A percentile compares a stretch with the other conserved stretches of the same genome.
These are phyloP conservation scores for Scheffersomyces stipitis DNA, from an alignment of 805 yeast genomes.

Conservation along the genomic window DNA sequence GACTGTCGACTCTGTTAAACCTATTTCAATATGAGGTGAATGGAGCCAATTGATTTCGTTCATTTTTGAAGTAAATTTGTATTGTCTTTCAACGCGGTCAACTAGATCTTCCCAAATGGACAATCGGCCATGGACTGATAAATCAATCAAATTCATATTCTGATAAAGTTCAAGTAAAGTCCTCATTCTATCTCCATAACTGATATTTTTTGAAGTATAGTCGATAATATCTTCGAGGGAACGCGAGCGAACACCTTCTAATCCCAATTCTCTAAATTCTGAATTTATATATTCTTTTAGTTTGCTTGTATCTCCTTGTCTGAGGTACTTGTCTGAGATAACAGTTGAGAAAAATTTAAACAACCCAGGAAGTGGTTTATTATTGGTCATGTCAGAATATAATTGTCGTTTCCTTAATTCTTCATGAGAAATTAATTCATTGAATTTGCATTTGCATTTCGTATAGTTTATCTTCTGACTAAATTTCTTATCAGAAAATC, in stretches of 20 bases:
- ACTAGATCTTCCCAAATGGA: constrained; percentile 21
- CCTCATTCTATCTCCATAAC: not conserved
- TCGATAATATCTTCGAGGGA: not conserved
- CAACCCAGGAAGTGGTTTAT: constrained; percentile 5
- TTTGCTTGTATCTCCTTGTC: constrained; percentile 1
- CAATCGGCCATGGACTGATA: not conserved
- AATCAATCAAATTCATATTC: constrained; percentile 4
- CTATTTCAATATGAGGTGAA: constrained; percentile 11
- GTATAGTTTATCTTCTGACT: too few species aligned
- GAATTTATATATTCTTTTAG: constrained; percentile 6
- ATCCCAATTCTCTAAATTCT: not conserved
- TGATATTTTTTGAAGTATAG: too few species aligned
- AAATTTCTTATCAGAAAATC: constrained; percentile 10
- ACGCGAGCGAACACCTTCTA: not conserved
- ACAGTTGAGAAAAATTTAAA: constrained; percentile 9
- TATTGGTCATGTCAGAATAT: constrained; percentile 9
- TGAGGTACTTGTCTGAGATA: constrained; percentile 1
- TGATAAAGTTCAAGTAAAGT: not conserved
- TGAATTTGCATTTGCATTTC: constrained; percentile 14
- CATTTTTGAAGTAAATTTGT: constrained; percentile 20
- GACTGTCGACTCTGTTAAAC: constrained; percentile 11
- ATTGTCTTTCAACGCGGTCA: constrained; percentile 22
- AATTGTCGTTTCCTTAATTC: constrained; percentile 20
- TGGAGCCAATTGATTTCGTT: constrained; percentile 18
- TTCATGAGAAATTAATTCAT: constrained; percentile 14